These are phyloP conservation scores for Diplodia seriata DNA, from an alignment of 2,329 filamentous ascomycete species.

Conservation along the genomic window DNA sequence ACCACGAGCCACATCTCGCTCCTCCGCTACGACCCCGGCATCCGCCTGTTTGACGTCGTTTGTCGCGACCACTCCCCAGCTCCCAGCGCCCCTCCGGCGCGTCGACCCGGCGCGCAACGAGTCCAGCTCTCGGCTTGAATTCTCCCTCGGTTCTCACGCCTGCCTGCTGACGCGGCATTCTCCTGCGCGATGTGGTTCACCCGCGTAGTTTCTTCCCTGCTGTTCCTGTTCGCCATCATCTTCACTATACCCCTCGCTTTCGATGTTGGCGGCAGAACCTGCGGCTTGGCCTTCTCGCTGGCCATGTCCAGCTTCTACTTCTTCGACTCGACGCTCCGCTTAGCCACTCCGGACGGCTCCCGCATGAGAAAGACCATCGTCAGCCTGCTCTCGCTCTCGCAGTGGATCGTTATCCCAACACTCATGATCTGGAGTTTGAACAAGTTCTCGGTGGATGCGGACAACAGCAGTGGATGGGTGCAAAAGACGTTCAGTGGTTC, in stretches of 20 bases:
- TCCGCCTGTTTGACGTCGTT: constrained; percentile 13
- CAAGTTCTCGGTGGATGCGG: constrained; percentile 92
- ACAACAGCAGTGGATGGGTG: constrained; percentile 75
- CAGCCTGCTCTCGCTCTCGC: constrained; percentile 73
- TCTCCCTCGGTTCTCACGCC: not conserved
- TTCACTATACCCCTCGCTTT: constrained; percentile 97
- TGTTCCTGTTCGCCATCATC: constrained; percentile 90
- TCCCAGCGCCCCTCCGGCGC: constrained; percentile 25
- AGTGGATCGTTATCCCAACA: constrained; percentile 85
- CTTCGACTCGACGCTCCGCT: constrained; percentile 78
- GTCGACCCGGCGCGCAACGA: constrained; percentile 28
- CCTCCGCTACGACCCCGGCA: constrained; percentile 26
- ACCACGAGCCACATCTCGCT: constrained; percentile 31
- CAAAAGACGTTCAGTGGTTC: constrained; percentile 77
- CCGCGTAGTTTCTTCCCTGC: constrained; percentile 76
- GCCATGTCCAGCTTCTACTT: constrained; percentile 91
- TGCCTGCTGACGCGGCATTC: constrained; percentile 15
- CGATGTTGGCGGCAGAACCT: constrained; percentile 94
- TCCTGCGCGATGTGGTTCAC: constrained; percentile 79
- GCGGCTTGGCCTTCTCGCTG: constrained; percentile 91
- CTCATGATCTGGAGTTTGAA: constrained; percentile 95
- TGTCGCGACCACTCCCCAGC: constrained; percentile 6
- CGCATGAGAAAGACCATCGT: constrained; percentile 75
- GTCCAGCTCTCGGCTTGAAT: constrained; percentile 3
- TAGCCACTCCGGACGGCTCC: constrained; percentile 80